These are phyloP conservation scores for Quercus lobata DNA, from an alignment of 331 rosid genomes.

Conservation along the genomic window DNA sequence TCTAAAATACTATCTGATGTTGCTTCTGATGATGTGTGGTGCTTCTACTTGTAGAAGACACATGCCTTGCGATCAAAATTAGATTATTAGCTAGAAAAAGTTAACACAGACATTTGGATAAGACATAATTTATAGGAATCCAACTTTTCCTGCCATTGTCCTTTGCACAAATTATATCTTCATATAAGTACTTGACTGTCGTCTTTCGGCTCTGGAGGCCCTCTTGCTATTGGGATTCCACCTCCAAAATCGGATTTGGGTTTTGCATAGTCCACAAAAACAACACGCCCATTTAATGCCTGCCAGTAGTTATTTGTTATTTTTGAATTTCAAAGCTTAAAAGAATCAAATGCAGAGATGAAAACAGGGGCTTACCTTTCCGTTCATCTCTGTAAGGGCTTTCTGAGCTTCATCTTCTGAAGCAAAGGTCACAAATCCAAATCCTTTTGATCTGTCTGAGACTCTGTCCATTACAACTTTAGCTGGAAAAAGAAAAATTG, in stretches of 20 bases:
- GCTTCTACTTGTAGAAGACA: background rate
- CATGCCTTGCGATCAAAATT: background rate
- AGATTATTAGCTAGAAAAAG: background rate
- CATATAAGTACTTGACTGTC: conserved; percentile 10
- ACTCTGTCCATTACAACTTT: conserved; percentile 68
- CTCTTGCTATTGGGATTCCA: conserved; percentile 77
- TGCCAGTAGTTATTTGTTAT: conserved; percentile 29
- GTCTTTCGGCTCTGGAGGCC: conserved; percentile 61
- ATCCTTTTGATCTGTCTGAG: conserved; percentile 80
- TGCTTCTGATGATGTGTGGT: background rate
- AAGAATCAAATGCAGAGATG: background rate
- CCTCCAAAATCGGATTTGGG: conserved; percentile 31
- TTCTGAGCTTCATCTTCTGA: conserved; percentile 77
- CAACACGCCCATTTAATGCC: conserved; percentile 77
- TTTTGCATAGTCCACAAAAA: conserved; percentile 81
- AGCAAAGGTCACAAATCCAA: conserved; percentile 87
- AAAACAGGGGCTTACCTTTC: conserved; percentile 46
- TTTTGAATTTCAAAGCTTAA: background rate
- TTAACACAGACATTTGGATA: background rate
- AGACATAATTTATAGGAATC: background rate
- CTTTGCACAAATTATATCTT: background rate
- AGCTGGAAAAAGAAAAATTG: conserved; percentile 46
- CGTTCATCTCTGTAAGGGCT: conserved; percentile 75
- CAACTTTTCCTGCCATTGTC: background rate
- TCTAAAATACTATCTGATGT: background rate